phyloP scores from a whole-genome alignment of 2,329 filamentous ascomycete species.

The Elsinoe arachidis region DNA sequence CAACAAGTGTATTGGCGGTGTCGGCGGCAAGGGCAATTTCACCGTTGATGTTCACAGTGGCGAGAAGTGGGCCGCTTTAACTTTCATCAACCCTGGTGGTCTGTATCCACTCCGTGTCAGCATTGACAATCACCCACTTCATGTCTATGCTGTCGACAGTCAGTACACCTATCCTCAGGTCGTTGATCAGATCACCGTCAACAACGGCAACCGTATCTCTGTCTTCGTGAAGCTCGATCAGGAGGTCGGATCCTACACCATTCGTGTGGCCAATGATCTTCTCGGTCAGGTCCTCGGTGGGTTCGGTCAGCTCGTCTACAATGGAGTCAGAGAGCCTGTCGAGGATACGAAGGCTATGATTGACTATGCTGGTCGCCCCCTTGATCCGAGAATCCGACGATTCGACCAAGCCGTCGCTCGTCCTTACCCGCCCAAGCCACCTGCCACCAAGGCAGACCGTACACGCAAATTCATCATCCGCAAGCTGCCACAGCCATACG shows the following conservation, averaged over 20 bases:
- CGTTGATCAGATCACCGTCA: constrained; percentile 40
- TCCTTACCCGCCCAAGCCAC: constrained; percentile 16
- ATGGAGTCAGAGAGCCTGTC: constrained; percentile 17
- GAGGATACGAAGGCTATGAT: constrained; percentile 35
- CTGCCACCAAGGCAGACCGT: constrained; percentile 14
- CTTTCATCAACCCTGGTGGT: constrained; percentile 11
- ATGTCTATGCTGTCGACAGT: constrained; percentile 29
- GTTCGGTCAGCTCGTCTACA: constrained; percentile 42
- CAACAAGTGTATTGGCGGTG: constrained; percentile 39
- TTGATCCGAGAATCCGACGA: constrained; percentile 24
- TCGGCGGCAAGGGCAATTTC: constrained; percentile 38
- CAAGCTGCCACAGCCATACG: constrained; percentile 18
- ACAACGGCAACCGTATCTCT: constrained; percentile 48
- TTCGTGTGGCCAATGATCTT: constrained; percentile 36
- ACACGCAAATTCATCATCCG: constrained; percentile 17
- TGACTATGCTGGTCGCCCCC: constrained; percentile 37
- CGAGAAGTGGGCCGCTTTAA: constrained; percentile 8
- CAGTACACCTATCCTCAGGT: constrained; percentile 46
- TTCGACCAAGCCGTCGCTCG: constrained; percentile 16
- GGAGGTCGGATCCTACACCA: constrained; percentile 40
- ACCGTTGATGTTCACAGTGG: constrained; percentile 27
- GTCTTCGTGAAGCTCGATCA: constrained; percentile 42
- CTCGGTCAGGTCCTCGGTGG: constrained; percentile 49
- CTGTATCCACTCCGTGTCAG: constrained; percentile 9
- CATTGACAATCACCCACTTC: constrained; percentile 11